Percentiles rank a stretch among this genome's conserved stretches.
These are phyloP conservation scores for Rutstroemia sp. DNA, from an alignment of 2,329 filamentous ascomycete species.

Conservation along the genomic window DNA sequence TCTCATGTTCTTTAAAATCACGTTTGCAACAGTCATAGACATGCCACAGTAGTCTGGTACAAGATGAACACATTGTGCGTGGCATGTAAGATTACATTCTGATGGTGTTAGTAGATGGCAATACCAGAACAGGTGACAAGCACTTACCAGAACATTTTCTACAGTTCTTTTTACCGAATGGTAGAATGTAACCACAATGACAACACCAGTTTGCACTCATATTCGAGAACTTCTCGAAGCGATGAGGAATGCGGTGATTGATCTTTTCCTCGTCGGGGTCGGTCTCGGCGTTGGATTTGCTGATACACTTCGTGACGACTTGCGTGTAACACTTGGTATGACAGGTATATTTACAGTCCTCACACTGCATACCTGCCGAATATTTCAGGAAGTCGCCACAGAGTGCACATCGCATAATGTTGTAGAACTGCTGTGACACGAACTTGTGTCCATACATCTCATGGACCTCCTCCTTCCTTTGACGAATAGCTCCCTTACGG, in stretches of 20 bases:
- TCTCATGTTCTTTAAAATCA: slow-evolving; percentile 82
- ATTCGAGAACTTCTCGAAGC: slow-evolving; percentile 94
- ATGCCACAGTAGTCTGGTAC: slow-evolving; percentile 99
- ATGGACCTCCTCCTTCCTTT: slow-evolving; percentile 96
- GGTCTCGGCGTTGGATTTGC: slow-evolving; percentile 96
- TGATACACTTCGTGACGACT: slow-evolving; percentile 99
- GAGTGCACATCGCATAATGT: slow-evolving; percentile 98
- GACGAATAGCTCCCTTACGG: slow-evolving; percentile 90
- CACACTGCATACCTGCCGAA: slow-evolving; percentile 97
- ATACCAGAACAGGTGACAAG: background rate
- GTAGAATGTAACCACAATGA: slow-evolving; percentile 93
- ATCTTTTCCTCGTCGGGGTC: slow-evolving; percentile 99
- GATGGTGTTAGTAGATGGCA: slow-evolving; percentile 26
- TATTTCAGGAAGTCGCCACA: slow-evolving; percentile 99
- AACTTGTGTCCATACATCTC: slow-evolving; percentile 99
- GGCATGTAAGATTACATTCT: slow-evolving; percentile 90
- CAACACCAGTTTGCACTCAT: slow-evolving; percentile 99
- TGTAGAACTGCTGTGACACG: slow-evolving; percentile 97
- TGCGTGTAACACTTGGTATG: slow-evolving; percentile 95
- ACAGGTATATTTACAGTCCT: slow-evolving; percentile 99
- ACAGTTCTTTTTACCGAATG: slow-evolving; percentile 90
- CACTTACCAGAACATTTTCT: slow-evolving; percentile 77
- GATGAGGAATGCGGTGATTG: slow-evolving; percentile 97
- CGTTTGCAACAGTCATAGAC: slow-evolving; percentile 95
- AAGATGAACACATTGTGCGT: slow-evolving; percentile 85